Percentiles rank a stretch among this genome's conserved stretches.
Conservation (phyloP, 768 basidiomycete genomes). For the Suillus lakei region DNA sequence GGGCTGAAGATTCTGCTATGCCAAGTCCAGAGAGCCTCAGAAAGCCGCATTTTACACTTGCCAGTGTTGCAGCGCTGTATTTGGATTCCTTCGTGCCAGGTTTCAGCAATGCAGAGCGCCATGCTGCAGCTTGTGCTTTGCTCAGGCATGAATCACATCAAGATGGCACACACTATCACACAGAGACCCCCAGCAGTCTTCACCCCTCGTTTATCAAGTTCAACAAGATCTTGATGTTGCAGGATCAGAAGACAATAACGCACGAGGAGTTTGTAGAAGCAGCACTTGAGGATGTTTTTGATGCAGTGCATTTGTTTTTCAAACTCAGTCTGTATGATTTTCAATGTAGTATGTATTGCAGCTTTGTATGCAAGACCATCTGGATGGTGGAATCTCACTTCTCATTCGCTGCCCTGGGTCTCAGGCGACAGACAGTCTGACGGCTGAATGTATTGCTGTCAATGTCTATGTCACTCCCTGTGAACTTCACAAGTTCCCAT, state of each 20-base stretch:
- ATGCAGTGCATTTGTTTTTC: constrained; percentile 7
- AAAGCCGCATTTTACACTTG: constrained; percentile 7
- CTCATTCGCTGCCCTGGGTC: constrained; percentile 11
- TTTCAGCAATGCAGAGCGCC: constrained; percentile 6
- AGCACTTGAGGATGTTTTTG: constrained; percentile 12
- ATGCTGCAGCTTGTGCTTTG: constrained; percentile 2
- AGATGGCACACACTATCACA: constrained; percentile 10
- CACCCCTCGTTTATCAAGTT: constrained; percentile 9
- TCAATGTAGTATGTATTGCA: neutral
- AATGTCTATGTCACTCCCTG: constrained; percentile 16
- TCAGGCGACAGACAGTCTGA: neutral
- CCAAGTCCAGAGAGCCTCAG: too few relatives aligned
- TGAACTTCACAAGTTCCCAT: constrained; percentile 2
- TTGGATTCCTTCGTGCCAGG: constrained; percentile 1
- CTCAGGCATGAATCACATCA: constrained; percentile 9
- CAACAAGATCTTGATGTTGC: too few relatives aligned
- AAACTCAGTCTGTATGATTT: too few relatives aligned
- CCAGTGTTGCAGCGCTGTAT: constrained; percentile 8
- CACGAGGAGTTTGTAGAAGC: constrained; percentile 3
- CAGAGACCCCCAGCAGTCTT: neutral
- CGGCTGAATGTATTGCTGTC: constrained; percentile 7
- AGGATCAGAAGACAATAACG: too few relatives aligned
- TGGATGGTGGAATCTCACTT: constrained; percentile 15
- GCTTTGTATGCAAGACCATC: constrained; percentile 15
- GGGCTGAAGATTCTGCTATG: too few relatives aligned